These are phyloP conservation scores for Teunomyces aglyptinius DNA, from an alignment of 805 yeast species.

Conservation along the genomic window DNA sequence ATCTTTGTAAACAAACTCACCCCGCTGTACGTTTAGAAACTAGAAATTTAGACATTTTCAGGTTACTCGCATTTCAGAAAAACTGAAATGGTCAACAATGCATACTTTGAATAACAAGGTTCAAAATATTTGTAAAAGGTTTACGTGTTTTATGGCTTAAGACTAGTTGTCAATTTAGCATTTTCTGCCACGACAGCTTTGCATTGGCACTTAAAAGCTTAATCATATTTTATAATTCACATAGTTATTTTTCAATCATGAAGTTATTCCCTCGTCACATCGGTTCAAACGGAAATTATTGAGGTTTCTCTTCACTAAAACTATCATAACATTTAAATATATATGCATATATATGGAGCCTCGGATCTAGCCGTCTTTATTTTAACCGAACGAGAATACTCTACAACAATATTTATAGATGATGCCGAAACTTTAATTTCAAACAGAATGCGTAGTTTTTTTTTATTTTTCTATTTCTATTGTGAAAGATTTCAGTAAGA, in stretches of 20 bases:
- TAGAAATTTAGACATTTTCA: too few species aligned
- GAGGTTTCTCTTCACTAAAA: not conserved
- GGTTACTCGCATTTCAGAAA: not conserved
- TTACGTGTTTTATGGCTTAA: not conserved
- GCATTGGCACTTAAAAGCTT: not conserved
- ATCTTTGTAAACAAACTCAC: too few species aligned
- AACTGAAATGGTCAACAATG: not conserved
- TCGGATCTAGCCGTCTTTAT: too few species aligned
- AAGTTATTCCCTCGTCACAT: not conserved
- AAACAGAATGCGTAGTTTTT: too few species aligned
- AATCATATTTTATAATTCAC: not conserved
- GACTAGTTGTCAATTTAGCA: not conserved
- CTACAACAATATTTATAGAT: too few species aligned
- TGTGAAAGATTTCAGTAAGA: too few species aligned
- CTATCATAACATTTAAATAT: too few species aligned
- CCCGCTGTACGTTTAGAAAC: too few species aligned
- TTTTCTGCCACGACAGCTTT: not conserved
- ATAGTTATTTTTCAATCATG: not conserved
- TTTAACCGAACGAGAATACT: too few species aligned
- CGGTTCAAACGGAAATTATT: not conserved
- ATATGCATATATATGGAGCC: too few species aligned
- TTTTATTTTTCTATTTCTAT: too few species aligned
- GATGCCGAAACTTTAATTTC: too few species aligned
- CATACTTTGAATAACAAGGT: not conserved
- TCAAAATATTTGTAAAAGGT: not conserved